phyloP scores from a whole-genome alignment of 1,139 yeast species.

The Wickerhamomyces sp. region DNA sequence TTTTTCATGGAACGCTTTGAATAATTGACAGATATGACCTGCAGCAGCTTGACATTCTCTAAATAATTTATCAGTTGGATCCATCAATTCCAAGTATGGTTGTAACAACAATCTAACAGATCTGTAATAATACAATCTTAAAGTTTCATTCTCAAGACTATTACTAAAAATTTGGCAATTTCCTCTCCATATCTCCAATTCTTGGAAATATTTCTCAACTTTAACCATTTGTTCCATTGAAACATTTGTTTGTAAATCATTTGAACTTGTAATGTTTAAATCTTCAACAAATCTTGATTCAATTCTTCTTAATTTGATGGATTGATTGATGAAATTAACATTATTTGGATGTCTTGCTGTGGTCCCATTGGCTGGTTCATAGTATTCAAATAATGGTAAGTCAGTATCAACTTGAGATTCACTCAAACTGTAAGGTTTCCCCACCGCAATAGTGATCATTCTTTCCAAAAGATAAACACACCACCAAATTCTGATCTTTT shows the following conservation, averaged over 20 bases:
- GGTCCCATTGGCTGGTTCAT: slow-evolving; percentile 29
- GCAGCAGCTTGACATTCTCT: slow-evolving; percentile 61
- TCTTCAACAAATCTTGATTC: slow-evolving; percentile 52
- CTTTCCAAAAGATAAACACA: slow-evolving; percentile 51
- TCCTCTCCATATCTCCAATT: slow-evolving; percentile 46
- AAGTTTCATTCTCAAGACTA: slow-evolving; percentile 47
- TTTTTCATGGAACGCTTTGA: slow-evolving; percentile 52
- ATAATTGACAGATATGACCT: slow-evolving; percentile 55
- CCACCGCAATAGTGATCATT: slow-evolving; percentile 51
- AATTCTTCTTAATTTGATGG: slow-evolving; percentile 45
- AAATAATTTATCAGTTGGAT: slow-evolving; percentile 51
- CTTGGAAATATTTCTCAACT: slow-evolving; percentile 42
- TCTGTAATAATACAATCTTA: slow-evolving; percentile 49
- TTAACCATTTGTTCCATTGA: slow-evolving; percentile 33
- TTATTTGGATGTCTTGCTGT: slow-evolving; percentile 28
- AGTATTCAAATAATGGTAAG: slow-evolving; percentile 41
- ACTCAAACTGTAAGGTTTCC: slow-evolving; percentile 43
- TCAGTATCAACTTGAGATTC: slow-evolving; percentile 41
- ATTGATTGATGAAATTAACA: slow-evolving; percentile 46
- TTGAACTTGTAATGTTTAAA: slow-evolving; percentile 30
- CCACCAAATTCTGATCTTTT: slow-evolving; percentile 52
- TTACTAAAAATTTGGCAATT: slow-evolving; percentile 38
- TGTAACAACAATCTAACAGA: slow-evolving; percentile 52
- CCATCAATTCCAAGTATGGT: slow-evolving; percentile 51
- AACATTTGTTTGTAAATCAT: slow-evolving; percentile 18